Conservation (phyloP, 2,329 filamentous ascomycete genomes). For the Cercospora citrullina region DNA sequence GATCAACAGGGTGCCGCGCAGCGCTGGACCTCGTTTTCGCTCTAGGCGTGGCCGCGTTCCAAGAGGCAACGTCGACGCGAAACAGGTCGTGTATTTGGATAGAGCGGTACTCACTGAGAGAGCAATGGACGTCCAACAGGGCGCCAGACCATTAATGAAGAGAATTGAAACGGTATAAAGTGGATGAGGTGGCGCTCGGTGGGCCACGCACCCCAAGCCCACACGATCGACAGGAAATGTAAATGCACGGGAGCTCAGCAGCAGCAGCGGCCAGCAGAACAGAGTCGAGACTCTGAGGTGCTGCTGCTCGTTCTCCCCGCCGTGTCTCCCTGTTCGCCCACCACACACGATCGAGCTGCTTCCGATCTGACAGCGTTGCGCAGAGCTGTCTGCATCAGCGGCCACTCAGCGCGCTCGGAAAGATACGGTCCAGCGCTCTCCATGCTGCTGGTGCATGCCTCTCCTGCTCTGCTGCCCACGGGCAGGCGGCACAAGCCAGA, state of each 20-base stretch:
- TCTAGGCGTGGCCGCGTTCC: not conserved
- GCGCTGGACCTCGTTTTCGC: not conserved
- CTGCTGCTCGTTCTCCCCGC: not conserved
- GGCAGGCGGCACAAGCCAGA: not conserved
- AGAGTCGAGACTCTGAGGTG: not conserved
- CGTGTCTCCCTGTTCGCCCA: not conserved
- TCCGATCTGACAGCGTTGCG: not conserved
- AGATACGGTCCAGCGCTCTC: not conserved
- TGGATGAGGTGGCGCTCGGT: constrained; percentile 3
- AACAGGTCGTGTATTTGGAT: not conserved
- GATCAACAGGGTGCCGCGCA: not conserved
- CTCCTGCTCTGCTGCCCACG: not conserved
- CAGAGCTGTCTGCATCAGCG: not conserved
- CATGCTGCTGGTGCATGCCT: not conserved
- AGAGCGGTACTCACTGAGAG: not conserved
- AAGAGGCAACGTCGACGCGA: not conserved
- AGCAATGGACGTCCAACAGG: not conserved
- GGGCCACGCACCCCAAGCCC: not conserved
- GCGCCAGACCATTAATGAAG: not conserved
- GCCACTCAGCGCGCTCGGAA: not conserved
- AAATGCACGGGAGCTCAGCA: not conserved
- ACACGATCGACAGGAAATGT: constrained; percentile 3
- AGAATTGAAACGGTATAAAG: not conserved
- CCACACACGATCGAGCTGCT: not conserved
- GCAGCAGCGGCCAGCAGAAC: not conserved